These are phyloP conservation scores for Paramecium primaurelia DNA, from an alignment of 73 alveolate species.

Conservation along the genomic window DNA sequence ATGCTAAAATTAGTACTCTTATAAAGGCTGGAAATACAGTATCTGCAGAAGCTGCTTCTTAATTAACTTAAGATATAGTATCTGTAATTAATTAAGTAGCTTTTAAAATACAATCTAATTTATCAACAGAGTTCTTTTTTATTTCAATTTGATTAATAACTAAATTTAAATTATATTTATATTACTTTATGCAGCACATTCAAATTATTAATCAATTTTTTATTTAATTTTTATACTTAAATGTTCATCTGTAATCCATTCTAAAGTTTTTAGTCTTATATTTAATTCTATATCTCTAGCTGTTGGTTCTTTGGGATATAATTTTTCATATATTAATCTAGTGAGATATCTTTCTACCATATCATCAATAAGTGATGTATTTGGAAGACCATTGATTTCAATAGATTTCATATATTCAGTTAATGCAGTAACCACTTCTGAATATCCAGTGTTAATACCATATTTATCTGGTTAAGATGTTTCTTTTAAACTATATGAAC, in stretches of 20 bases:
- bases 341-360: background rate
- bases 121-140: background rate
- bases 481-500: background rate
- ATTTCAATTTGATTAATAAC: background rate
- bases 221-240: background rate
- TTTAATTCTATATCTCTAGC: constrained; percentile 40
- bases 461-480: background rate
- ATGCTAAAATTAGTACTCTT: background rate
- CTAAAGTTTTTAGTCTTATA: constrained; percentile 7
- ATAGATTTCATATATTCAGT: background rate
- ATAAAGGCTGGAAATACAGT: background rate
- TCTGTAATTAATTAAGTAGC: background rate
- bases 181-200: constrained; percentile 19
- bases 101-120: background rate
- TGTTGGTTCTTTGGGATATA: constrained; percentile 35
- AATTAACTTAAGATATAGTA: background rate
- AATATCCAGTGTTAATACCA: background rate
- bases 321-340: background rate
- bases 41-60: constrained; percentile 4
- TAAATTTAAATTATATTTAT: background rate
- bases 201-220: background rate
- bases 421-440: constrained; percentile 8
- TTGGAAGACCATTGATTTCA: background rate
- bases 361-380: background rate
- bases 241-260: constrained; percentile 29